A percentile compares a stretch with the other conserved stretches of the same genome.
Evolutionary conservation across 2,329 filamentous ascomycete species (phyloP).

Genomic region (Aspergillus viridinutans): DNA sequence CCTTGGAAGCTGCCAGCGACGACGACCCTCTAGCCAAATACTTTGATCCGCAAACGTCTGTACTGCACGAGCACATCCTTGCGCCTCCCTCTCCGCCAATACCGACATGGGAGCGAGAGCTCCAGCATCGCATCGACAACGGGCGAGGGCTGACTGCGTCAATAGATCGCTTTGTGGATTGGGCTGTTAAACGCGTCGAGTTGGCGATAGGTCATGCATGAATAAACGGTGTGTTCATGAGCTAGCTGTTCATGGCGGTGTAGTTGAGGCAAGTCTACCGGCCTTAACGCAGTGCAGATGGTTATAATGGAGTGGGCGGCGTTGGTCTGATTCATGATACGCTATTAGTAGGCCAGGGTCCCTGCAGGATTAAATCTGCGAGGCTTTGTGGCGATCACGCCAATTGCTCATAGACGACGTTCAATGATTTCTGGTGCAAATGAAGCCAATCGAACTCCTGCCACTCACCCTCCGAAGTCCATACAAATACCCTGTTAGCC

Average conservation of each 20-base stretch:
- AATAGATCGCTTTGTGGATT: background rate
- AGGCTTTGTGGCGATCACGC: conserved; percentile 1
- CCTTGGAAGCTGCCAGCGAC: background rate
- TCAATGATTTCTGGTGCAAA: too few relatives aligned
- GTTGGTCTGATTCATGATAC: too few relatives aligned
- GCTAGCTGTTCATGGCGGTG: background rate
- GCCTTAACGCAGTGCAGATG: background rate
- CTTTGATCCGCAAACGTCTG: conserved; percentile 17
- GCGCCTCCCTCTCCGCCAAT: conserved; percentile 6
- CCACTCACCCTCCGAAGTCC: too few relatives aligned
- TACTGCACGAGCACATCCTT: conserved; percentile 10
- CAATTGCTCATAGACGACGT: background rate
- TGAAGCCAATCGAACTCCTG: too few relatives aligned
- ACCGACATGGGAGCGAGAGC: background rate
- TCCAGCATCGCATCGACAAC: conserved; percentile 5
- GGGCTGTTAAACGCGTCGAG: background rate
- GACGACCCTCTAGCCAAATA: conserved; percentile 11
- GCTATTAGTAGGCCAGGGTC: too few relatives aligned
- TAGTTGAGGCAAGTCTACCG: background rate
- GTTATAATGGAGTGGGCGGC: background rate
- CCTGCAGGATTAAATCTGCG: conserved; percentile 1
- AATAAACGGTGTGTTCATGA: background rate
- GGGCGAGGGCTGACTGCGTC: background rate
- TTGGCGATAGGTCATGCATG: background rate
- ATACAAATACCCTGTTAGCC: too few relatives aligned